These are phyloP conservation scores for Aspergillus nomiae DNA, from an alignment of 2,329 filamentous ascomycete species.

Conservation along the genomic window DNA sequence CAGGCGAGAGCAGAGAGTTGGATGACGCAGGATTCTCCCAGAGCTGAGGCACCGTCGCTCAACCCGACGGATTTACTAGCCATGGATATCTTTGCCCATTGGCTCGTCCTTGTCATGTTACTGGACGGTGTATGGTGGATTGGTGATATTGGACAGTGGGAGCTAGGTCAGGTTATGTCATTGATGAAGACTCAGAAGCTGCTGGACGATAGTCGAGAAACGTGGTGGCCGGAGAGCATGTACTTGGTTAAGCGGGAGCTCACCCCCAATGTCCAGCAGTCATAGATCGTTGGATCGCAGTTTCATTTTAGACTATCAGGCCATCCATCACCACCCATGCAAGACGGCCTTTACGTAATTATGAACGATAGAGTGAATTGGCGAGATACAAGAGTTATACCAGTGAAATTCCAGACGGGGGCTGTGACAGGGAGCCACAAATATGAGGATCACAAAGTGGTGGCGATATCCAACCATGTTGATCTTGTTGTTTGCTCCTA, in stretches of 20 bases:
- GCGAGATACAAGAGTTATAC: not conserved
- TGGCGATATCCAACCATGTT: conserved; percentile 5
- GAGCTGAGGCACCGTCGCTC: conserved; percentile 4
- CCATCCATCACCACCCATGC: not conserved
- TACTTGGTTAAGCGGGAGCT: conserved; percentile 21
- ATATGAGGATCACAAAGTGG: not conserved
- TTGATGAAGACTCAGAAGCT: conserved; percentile 21
- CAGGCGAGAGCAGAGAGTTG: conserved; percentile 1
- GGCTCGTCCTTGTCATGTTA: conserved; percentile 34
- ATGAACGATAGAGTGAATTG: not conserved
- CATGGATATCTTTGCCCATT: conserved; percentile 34
- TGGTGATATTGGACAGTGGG: conserved; percentile 28
- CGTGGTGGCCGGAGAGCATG: conserved; percentile 31
- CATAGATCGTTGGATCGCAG: not conserved
- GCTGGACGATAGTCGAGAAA: conserved; percentile 11
- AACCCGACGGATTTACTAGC: conserved; percentile 19
- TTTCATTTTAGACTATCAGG: not conserved
- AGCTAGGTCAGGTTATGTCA: conserved; percentile 25
- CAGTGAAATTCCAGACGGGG: not conserved
- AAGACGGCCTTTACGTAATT: not conserved
- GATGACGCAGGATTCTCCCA: conserved; percentile 5
- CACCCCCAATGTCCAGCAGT: conserved; percentile 2
- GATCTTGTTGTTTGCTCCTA: not conserved
- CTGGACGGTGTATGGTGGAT: conserved; percentile 40
- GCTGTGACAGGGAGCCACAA: not conserved